phyloP scores from a whole-genome alignment of 1,139 yeast genomes.

The Yamadazyma dushanensis region DNA sequence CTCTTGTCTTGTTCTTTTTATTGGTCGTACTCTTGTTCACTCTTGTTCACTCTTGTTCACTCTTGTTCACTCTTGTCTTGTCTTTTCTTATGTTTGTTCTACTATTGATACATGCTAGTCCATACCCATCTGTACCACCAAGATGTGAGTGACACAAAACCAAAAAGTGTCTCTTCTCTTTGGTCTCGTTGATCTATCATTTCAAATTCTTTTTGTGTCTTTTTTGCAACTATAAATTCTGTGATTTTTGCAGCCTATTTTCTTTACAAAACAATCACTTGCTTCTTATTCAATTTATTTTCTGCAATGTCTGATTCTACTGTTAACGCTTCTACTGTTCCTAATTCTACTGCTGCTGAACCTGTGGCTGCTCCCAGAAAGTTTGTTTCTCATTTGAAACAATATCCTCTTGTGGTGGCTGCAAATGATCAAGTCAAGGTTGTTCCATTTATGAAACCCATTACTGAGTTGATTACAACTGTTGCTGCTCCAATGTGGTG shows the following conservation, averaged over 20 bases:
- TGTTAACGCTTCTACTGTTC: not conserved
- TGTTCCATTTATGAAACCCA: conserved; percentile 11
- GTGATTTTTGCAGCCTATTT: conserved; percentile 2
- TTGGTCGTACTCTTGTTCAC: too few species aligned
- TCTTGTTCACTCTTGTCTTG: too few species aligned
- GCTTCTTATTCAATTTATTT: conserved; percentile 1
- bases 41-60: too few species aligned
- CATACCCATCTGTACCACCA: too few species aligned
- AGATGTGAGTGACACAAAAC: too few species aligned
- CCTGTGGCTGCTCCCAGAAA: conserved; percentile 5
- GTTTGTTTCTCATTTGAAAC: conserved; percentile 15
- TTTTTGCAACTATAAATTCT: not conserved
- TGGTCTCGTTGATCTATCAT: too few species aligned
- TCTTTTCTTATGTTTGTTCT: too few species aligned
- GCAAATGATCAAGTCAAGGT: conserved; percentile 11
- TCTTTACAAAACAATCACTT: not conserved
- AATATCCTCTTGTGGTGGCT: conserved; percentile 15
- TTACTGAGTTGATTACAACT: conserved; percentile 5
- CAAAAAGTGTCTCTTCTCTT: too few species aligned
- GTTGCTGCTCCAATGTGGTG: conserved; percentile 15
- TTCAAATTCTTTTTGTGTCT: too few species aligned
- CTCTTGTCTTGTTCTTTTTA: too few species aligned
- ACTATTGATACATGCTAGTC: too few species aligned
- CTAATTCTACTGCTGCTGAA: not conserved
- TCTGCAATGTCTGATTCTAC: conserved; percentile 3